phyloP scores from a whole-genome alignment of 345 rosid species.

The Melastoma malabathricum region DNA sequence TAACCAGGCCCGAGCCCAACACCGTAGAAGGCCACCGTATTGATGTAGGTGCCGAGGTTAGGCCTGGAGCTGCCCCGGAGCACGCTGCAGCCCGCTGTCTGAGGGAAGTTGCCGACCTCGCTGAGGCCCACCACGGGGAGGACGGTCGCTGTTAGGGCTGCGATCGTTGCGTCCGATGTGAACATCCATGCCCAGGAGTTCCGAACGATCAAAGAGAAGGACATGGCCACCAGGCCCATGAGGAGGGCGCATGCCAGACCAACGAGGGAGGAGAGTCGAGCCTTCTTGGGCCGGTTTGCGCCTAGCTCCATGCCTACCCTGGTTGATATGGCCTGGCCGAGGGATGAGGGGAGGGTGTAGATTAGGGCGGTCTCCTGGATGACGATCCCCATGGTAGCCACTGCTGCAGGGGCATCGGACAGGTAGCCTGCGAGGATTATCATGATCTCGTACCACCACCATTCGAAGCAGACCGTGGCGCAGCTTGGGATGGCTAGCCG shows the following conservation, averaged over 20 bases:
- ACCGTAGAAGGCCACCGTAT: conserved; percentile 33
- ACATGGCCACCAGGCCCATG: conserved; percentile 20
- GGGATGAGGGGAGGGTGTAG: conserved; percentile 38
- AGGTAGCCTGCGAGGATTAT: conserved; percentile 33
- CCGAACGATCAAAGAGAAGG: conserved; percentile 24
- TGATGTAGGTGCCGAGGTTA: conserved; percentile 27
- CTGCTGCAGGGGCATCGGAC: conserved; percentile 23
- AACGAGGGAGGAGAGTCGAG: conserved; percentile 19
- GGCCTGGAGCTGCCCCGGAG: conserved; percentile 47
- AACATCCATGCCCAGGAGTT: conserved; percentile 33
- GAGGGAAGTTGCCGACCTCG: conserved; percentile 49
- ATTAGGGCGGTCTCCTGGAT: conserved; percentile 37
- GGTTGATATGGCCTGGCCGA: conserved; percentile 33
- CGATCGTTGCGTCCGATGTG: conserved; percentile 23
- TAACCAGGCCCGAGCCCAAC: conserved; percentile 37
- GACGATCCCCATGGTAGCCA: conserved; percentile 43
- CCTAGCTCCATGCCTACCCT: conserved; percentile 40
- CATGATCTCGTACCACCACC: conserved; percentile 69
- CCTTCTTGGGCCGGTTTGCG: conserved; percentile 21
- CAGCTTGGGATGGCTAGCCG: conserved; percentile 34
- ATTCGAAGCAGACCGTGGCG: conserved; percentile 38
- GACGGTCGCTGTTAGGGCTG: conserved; percentile 23
- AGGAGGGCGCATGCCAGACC: conserved; percentile 24
- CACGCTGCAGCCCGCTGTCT: conserved; percentile 42
- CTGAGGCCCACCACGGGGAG: conserved; percentile 40